A percentile compares a stretch with the other conserved stretches of the same genome.
Conservation (phyloP, 2,329 filamentous ascomycete species). For the Raffaelea arxii region DNA sequence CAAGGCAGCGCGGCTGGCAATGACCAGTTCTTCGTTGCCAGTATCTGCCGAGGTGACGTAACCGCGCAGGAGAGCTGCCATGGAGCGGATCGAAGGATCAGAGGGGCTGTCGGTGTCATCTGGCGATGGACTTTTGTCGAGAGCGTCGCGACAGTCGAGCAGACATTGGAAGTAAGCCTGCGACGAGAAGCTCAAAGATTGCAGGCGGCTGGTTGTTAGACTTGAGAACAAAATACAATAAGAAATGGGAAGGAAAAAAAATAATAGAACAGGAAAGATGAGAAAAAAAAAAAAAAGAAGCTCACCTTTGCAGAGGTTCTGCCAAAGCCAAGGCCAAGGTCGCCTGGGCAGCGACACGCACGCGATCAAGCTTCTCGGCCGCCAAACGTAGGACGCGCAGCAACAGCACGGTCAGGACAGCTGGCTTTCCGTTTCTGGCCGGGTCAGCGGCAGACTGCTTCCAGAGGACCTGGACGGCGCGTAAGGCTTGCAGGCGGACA, state of each 20-base stretch:
- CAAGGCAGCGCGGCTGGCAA: slow-evolving; percentile 57
- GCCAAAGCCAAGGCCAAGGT: slow-evolving; percentile 37
- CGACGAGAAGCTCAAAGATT: slow-evolving; percentile 43
- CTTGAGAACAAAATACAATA: too few species aligned
- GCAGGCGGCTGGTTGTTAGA: slow-evolving; percentile 18
- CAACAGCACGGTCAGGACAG: slow-evolving; percentile 31
- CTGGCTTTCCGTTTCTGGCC: slow-evolving; percentile 3
- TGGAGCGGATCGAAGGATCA: slow-evolving; percentile 24
- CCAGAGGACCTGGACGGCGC: slow-evolving; percentile 61
- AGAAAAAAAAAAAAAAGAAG: neutral
- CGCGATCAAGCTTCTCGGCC: slow-evolving; percentile 82
- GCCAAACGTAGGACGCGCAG: slow-evolving; percentile 56
- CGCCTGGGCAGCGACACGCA: slow-evolving; percentile 58
- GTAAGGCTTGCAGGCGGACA: slow-evolving; percentile 70
- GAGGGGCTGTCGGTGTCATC: slow-evolving; percentile 13
- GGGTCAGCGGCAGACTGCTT: slow-evolving; percentile 9
- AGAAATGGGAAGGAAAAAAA: too few species aligned
- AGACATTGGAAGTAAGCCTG: slow-evolving; percentile 47
- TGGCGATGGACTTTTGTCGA: slow-evolving; percentile 20
- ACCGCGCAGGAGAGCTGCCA: slow-evolving; percentile 51
- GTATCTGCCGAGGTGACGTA: slow-evolving; percentile 65
- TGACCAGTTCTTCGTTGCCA: slow-evolving; percentile 66
- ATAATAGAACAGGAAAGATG: neutral
- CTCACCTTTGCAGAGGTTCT: neutral
- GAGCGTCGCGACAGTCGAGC: slow-evolving; percentile 32